These are phyloP conservation scores for Viridothelium virens DNA, from an alignment of 495 filamentous ascomycete species.

Conservation along the genomic window DNA sequence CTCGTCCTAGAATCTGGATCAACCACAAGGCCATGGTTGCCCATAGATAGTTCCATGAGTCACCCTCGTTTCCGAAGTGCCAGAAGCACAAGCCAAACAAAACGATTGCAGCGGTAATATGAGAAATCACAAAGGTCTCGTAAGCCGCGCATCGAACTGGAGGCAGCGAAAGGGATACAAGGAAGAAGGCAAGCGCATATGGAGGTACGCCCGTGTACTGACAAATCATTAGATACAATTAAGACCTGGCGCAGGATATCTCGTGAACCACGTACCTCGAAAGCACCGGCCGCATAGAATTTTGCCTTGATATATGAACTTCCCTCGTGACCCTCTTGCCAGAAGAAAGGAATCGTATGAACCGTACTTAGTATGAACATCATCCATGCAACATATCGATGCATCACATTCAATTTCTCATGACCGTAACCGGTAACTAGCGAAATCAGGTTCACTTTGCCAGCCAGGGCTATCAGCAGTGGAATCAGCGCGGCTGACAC, in stretches of 20 bases:
- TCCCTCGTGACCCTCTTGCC: conserved; percentile 26
- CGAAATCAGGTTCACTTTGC: conserved; percentile 42
- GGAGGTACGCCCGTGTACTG: conserved; percentile 34
- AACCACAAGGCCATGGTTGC: conserved; percentile 28
- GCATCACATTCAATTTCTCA: conserved; percentile 49
- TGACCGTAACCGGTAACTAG: conserved; percentile 47
- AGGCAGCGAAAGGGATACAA: conserved; percentile 33
- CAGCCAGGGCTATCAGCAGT: conserved; percentile 41
- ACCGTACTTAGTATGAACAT: conserved; percentile 47
- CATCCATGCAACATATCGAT: conserved; percentile 48
- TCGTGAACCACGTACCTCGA: too few species aligned
- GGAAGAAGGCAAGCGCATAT: conserved; percentile 31
- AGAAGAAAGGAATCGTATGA: conserved; percentile 53
- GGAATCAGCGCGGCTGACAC: conserved; percentile 47
- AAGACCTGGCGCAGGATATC: too few species aligned
- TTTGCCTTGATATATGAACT: conserved; percentile 26
- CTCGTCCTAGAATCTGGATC: conserved; percentile 17
- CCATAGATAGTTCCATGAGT: conserved; percentile 31
- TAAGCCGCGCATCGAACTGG: conserved; percentile 30
- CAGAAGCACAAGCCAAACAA: conserved; percentile 30
- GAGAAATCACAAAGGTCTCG: conserved; percentile 22
- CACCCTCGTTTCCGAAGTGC: conserved; percentile 23
- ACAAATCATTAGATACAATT: too few species aligned
- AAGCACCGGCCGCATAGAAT: background rate
- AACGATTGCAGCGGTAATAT: conserved; percentile 21